Evolutionary conservation across 345 rosid genomes (phyloP).

Genomic region (Aquilaria malaccensis): DNA sequence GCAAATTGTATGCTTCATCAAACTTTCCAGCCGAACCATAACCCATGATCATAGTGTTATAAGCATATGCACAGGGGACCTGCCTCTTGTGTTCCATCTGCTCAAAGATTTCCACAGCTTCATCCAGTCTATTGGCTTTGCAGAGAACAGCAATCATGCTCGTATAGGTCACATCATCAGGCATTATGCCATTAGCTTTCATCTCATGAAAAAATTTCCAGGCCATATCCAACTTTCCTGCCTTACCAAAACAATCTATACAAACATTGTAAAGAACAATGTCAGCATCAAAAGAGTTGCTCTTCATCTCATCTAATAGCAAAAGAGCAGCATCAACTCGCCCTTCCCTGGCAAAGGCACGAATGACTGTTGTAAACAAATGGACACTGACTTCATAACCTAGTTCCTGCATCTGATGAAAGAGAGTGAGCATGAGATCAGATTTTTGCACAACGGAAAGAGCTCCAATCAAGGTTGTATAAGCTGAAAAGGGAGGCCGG

Average conservation of each 20-base stretch:
- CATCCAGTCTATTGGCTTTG: slow-evolving; percentile 67
- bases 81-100: slow-evolving; percentile 53
- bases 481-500: slow-evolving; percentile 90
- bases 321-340: slow-evolving; percentile 77
- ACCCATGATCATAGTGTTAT: slow-evolving; percentile 96
- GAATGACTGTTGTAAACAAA: slow-evolving; percentile 81
- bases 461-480: slow-evolving; percentile 86
- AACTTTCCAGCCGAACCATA: slow-evolving; percentile 85
- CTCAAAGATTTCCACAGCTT: slow-evolving; percentile 85
- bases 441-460: slow-evolving; percentile 49
- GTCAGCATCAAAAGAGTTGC: slow-evolving; percentile 65
- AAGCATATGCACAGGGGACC: slow-evolving; percentile 89
- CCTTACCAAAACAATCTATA: slow-evolving; percentile 92
- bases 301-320: slow-evolving; percentile 89
- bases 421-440: slow-evolving; percentile 68
- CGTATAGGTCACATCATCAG: slow-evolving; percentile 91
- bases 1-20: slow-evolving; percentile 65
- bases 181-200: slow-evolving; percentile 53
- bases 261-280: slow-evolving; percentile 92
- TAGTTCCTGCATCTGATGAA: slow-evolving; percentile 89
- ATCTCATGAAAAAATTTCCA: slow-evolving; percentile 98
- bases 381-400: slow-evolving; percentile 85
- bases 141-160: slow-evolving; percentile 91
- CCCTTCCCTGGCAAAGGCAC: slow-evolving; percentile 76
- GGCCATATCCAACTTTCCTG: slow-evolving; percentile 86